Evolutionary conservation across 768 basidiomycete genomes (phyloP).

Genomic region (Phylloporus rhodoxanthus): DNA sequence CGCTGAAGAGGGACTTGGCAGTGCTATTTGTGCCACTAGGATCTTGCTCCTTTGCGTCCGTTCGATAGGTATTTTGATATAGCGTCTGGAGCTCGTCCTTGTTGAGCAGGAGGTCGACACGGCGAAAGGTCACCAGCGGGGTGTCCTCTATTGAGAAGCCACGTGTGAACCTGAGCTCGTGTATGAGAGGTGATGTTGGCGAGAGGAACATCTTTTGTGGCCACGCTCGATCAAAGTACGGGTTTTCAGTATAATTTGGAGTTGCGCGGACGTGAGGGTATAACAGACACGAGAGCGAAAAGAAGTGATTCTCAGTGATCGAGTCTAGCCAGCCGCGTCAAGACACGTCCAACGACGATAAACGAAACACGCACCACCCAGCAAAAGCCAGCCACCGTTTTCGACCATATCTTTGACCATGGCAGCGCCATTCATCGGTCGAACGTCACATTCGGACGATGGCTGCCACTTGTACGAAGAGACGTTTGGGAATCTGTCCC

Average conservation of each 20-base stretch:
- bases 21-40: constrained; percentile 21
- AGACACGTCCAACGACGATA: not conserved
- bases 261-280: constrained; percentile 64
- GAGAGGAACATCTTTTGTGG: constrained; percentile 59
- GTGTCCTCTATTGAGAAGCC: constrained; percentile 52
- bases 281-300: constrained; percentile 61
- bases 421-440: constrained; percentile 35
- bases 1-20: constrained; percentile 42
- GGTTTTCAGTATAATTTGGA: constrained; percentile 51
- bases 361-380: constrained; percentile 46
- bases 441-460: constrained; percentile 38
- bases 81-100: constrained; percentile 43
- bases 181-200: constrained; percentile 38
- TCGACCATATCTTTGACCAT: constrained; percentile 57
- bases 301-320: constrained; percentile 69
- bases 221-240: constrained; percentile 58
- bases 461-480: constrained; percentile 52
- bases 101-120: constrained; percentile 55
- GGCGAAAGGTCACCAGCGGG: constrained; percentile 60
- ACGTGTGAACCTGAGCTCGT: constrained; percentile 38
- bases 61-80: constrained; percentile 29
- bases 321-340: constrained; percentile 40
- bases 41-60: constrained; percentile 14
- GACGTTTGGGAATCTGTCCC: constrained; percentile 48
- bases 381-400: constrained; percentile 63